Conservation (phyloP, 305 asterid species). For the Plantago coronopus region DNA sequence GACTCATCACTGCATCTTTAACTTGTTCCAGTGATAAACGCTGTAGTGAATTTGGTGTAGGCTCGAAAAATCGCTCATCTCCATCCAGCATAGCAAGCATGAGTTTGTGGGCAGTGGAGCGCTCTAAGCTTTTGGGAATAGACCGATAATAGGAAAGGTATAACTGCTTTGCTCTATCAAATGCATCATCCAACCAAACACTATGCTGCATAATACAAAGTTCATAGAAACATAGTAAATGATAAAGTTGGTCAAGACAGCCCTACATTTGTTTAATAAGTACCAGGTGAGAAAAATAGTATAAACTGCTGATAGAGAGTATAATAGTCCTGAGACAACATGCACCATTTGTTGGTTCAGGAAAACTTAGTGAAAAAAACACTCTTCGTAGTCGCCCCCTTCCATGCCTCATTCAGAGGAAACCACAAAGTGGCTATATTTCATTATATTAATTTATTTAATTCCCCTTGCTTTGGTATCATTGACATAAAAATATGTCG, state of each 20-base stretch:
- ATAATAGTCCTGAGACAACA: constrained; percentile 1
- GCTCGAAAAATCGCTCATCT: constrained; percentile 97
- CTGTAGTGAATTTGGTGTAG: constrained; percentile 86
- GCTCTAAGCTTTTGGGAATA: constrained; percentile 96
- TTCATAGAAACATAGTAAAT: constrained; percentile 17
- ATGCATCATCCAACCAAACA: constrained; percentile 97
- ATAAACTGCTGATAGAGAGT: constrained; percentile 13
- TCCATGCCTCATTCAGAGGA: no score
- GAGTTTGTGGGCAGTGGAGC: constrained; percentile 98
- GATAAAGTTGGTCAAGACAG: constrained; percentile 4
- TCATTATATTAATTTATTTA: no score
- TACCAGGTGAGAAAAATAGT: not conserved
- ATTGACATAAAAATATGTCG: no score
- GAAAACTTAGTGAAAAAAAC: no score
- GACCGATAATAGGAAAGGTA: constrained; percentile 92
- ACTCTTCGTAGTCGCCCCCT: no score
- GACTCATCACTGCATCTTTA: constrained; percentile 92
- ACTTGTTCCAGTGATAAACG: constrained; percentile 69
- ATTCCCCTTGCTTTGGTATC: no score
- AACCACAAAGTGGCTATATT: no score
- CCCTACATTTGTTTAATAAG: not conserved
- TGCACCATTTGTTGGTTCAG: not conserved
- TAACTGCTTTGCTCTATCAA: constrained; percentile 93
- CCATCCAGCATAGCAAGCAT: constrained; percentile 94
- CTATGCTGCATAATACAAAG: constrained; percentile 69